Evolutionary conservation across 2,329 filamentous ascomycete species (phyloP).

Genomic region (Penicillium sp.): DNA sequence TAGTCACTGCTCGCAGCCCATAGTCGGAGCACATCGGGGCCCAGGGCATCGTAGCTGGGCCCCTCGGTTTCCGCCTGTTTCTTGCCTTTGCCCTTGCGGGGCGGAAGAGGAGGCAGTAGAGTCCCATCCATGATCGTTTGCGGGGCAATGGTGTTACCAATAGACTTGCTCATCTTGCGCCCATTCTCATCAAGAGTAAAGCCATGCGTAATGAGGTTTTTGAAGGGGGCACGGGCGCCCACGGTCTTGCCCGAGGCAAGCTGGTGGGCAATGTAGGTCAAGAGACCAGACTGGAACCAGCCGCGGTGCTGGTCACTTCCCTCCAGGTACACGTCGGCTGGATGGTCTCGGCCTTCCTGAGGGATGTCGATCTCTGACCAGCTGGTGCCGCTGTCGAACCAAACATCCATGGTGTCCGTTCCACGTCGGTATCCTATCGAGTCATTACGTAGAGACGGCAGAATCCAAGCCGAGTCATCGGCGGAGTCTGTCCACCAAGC

Average conservation of each 20-base stretch:
- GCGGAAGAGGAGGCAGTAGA: slow-evolving; percentile 64
- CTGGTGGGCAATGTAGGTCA: slow-evolving; percentile 69
- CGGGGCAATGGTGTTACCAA: slow-evolving; percentile 81
- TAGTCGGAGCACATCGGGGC: slow-evolving; percentile 78
- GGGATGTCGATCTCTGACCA: slow-evolving; percentile 59
- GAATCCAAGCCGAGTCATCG: slow-evolving; percentile 73
- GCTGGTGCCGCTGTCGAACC: slow-evolving; percentile 97
- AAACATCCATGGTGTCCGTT: slow-evolving; percentile 97
- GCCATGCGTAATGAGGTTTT: slow-evolving; percentile 86
- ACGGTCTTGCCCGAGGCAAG: slow-evolving; percentile 32
- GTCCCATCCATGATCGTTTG: slow-evolving; percentile 79
- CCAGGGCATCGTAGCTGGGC: slow-evolving; percentile 62
- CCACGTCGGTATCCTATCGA: slow-evolving; percentile 61
- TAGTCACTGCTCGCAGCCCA: slow-evolving; percentile 94
- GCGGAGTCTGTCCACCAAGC: slow-evolving; percentile 86
- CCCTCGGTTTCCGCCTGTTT: slow-evolving; percentile 33
- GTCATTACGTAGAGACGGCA: slow-evolving; percentile 53
- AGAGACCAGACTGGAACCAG: slow-evolving; percentile 95
- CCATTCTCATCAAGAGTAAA: slow-evolving; percentile 85
- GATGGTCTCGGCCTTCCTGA: slow-evolving; percentile 27
- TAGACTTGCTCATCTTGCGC: slow-evolving; percentile 98
- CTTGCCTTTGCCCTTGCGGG: slow-evolving; percentile 54
- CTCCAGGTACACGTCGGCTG: slow-evolving; percentile 84
- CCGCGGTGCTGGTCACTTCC: slow-evolving; percentile 94
- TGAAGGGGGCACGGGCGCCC: slow-evolving; percentile 63